Evolutionary conservation across 805 yeast species (phyloP), one percentile per base, ranked within the genome.

Genomic region (Pichia nanzhaoensis): DNA sequence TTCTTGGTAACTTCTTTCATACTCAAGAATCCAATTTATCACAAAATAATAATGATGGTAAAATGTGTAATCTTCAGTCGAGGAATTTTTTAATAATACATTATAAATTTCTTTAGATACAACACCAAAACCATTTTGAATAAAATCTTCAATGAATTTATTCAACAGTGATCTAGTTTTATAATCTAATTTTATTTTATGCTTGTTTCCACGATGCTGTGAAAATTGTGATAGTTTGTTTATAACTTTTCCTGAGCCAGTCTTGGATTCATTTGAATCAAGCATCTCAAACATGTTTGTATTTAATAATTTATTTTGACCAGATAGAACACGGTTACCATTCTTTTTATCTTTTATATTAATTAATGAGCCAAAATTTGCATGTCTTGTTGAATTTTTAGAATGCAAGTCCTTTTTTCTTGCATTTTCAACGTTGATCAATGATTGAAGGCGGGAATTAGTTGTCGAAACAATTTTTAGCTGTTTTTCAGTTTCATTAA

Each of bases 321-420:
- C 93, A 3, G 93, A 74, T 1, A 88, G 74, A 5, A 86, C 76
- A 17, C 84, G 62, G 24, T 67, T 70, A 24, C 78, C 69, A 43
- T 80, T 80, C 3, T 45, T 41, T 20, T 74, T 71, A 17, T 82
- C 76, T 48, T 82, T 79, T 27, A 91, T 70, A 2, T 95, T 81
- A 10, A 89, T 63, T 50, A 90, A 67, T 0, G 97, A 81, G 1
- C 99, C 99, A 67, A 91, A 91, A 42, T 95, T 73, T 2, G 93
- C 90, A 59, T 91, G 99, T 39, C 99, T 73, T 4, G 63, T 56
- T 4, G 57, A 50, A 22, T 49, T 51, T 28, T 55, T 51, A 21
- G 52, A 51, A 24, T 54, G 49, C 3, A 60, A 44, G 27, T 45
- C 48, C 20, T 54, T 54, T 28, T 75, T 77, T 48, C 82, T 59